These are phyloP conservation scores for Oropetium thomaeum DNA, from an alignment of 176 grass and related monocot species.

Conservation along the genomic window DNA sequence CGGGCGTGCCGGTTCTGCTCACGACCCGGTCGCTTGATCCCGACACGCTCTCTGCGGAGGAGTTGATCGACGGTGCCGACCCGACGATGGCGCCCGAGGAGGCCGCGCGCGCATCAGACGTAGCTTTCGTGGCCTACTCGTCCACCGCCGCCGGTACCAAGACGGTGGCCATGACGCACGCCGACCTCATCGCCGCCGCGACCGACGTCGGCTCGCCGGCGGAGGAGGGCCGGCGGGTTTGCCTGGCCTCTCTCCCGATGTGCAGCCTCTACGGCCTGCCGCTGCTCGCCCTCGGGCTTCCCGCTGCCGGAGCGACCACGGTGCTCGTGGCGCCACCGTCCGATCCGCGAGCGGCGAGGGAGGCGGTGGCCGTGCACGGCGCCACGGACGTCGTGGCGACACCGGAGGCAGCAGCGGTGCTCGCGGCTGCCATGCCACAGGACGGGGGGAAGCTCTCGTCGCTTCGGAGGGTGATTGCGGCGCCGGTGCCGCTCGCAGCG, in stretches of 20 bases:
- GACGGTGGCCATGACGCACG: slow-evolving; percentile 30
- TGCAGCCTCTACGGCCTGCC: slow-evolving; percentile 32
- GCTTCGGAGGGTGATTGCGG: slow-evolving; percentile 27
- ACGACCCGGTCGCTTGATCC: slow-evolving; percentile 23
- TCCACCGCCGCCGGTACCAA: neutral
- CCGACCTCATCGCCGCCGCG: slow-evolving; percentile 4
- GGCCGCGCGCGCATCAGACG: neutral
- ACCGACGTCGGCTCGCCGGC: neutral
- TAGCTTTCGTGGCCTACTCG: slow-evolving; percentile 32
- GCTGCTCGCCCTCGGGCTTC: slow-evolving; percentile 36
- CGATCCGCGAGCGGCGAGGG: neutral
- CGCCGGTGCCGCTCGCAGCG: neutral
- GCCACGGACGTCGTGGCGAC: slow-evolving; percentile 39
- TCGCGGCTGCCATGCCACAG: neutral
- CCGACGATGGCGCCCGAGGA: neutral
- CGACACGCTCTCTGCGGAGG: slow-evolving; percentile 34
- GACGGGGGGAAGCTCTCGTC: slow-evolving; percentile 8
- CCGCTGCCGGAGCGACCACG: slow-evolving; percentile 11
- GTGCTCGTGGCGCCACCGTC: slow-evolving; percentile 8
- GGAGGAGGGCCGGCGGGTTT: neutral
- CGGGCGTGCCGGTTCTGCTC: slow-evolving; percentile 37
- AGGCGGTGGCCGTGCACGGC: slow-evolving; percentile 5
- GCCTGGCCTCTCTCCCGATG: slow-evolving; percentile 23
- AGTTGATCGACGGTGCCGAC: slow-evolving; percentile 56
- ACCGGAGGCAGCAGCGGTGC: neutral